Evolutionary conservation across 2,329 filamentous ascomycete genomes (phyloP), one percentile per base, ranked within the genome.

Genomic region (Neophaeococcomyces aloes): DNA sequence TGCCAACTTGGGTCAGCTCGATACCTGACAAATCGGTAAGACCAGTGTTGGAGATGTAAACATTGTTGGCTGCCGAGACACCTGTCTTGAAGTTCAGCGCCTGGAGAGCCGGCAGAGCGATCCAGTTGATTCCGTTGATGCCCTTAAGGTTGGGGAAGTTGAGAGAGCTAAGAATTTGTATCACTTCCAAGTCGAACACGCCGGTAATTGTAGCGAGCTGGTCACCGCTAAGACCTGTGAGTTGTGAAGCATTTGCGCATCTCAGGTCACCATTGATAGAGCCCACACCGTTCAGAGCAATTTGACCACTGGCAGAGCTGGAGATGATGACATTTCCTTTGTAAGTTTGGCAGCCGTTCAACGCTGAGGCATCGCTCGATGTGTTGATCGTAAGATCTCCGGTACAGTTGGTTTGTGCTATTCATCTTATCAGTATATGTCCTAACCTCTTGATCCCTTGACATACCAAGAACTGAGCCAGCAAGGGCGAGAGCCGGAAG

Each of bases 11-110:
- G 51, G 77, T 66, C 52, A 96, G 73, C 62, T 86, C 83, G 62
- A 98, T 83, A 59, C 86, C 87, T 53, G 81, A 72, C 48, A 98
- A 76, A 53, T 75, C 78, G 62, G 70, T 75, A 56, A 98, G 76
- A 65, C 81, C 79, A 39, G 91, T 98, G 71, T 98, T 91, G 66
- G 79, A 76, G 62, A 98, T 88, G 55, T 69, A 66, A 55, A 98
- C 75, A 51, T 68, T 74, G 52, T 67, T 68, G 48, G 84, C 84
- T 62, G 78, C 69, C 56, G 73, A 78, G 57, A 96, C 71, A 66
- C 75, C 61, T 70, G 74, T 59, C 65, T 70, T 66, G 67, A 85
- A 83, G 45, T 65, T 67, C 34, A 85, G 66, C 27, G 60, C 57
- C 57, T 75, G 70, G 30, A 85, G 69, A 52, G 70, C 68, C 49